Evolutionary conservation across 345 rosid genomes (phyloP).

Genomic region (Lepidium didymum): DNA sequence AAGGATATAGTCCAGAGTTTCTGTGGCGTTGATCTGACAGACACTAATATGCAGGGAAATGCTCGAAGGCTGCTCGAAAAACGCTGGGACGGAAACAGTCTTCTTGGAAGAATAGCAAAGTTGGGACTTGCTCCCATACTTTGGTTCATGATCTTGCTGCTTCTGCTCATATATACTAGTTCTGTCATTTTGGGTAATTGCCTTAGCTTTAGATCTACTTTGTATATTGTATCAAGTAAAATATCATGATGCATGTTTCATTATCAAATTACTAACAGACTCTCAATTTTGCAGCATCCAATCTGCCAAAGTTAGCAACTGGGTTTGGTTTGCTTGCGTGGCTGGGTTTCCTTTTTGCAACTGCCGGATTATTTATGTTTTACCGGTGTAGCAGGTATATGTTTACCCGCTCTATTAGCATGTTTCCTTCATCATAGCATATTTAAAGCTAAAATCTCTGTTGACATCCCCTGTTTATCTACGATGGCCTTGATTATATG

Average conservation of each 20-base stretch:
- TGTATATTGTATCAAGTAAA: slow-evolving; percentile 10
- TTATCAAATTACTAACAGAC: neutral
- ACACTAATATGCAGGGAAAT: slow-evolving; percentile 56
- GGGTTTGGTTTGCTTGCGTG: slow-evolving; percentile 77
- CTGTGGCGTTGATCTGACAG: neutral
- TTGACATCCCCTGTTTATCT: neutral
- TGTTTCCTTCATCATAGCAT: neutral
- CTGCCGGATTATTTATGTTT: slow-evolving; percentile 62
- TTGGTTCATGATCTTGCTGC: slow-evolving; percentile 54
- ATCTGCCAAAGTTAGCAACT: slow-evolving; percentile 66
- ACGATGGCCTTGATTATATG: neutral
- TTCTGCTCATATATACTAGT: slow-evolving; percentile 53
- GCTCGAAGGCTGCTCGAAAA: slow-evolving; percentile 82
- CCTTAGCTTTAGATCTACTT: slow-evolving; percentile 10
- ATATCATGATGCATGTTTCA: neutral
- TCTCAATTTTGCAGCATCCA: slow-evolving; percentile 43
- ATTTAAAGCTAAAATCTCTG: neutral
- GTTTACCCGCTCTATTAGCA: neutral
- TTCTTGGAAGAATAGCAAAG: slow-evolving; percentile 65
- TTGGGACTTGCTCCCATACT: slow-evolving; percentile 80
- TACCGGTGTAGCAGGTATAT: slow-evolving; percentile 89
- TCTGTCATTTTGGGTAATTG: slow-evolving; percentile 59
- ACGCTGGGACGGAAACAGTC: slow-evolving; percentile 57
- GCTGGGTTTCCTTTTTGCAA: slow-evolving; percentile 67
- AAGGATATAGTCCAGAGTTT: neutral